A percentile compares a stretch with the other conserved stretches of the same genome.
These are phyloP conservation scores for Colletotrichum ledebouriae DNA, from an alignment of 2,329 filamentous ascomycete genomes.

Conservation along the genomic window DNA sequence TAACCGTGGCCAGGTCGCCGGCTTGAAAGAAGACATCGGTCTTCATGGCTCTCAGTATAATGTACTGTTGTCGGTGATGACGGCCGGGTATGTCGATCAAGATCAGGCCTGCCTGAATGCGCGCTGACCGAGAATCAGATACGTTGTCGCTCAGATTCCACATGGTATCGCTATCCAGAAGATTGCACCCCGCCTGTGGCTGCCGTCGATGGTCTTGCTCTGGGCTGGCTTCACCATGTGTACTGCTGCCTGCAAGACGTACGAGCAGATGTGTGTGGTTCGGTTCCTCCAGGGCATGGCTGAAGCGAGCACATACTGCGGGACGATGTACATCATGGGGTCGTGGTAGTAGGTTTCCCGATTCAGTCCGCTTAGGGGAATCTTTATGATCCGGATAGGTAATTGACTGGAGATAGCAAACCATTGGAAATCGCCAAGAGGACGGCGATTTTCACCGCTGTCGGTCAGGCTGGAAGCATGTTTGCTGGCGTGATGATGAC, in stretches of 20 bases:
- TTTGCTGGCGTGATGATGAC: slow-evolving; percentile 71
- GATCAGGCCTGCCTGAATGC: neutral
- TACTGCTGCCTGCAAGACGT: slow-evolving; percentile 50
- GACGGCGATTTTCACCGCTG: slow-evolving; percentile 72
- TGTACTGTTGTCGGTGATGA: slow-evolving; percentile 56
- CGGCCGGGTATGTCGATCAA: slow-evolving; percentile 48
- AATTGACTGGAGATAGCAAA: slow-evolving; percentile 48
- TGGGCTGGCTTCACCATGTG: slow-evolving; percentile 62
- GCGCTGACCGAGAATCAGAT: neutral
- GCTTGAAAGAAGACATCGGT: slow-evolving; percentile 61
- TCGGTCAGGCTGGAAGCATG: slow-evolving; percentile 71
- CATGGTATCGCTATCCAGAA: slow-evolving; percentile 62
- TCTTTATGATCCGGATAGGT: too few relatives aligned
- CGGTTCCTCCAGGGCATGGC: slow-evolving; percentile 56
- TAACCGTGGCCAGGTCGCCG: slow-evolving; percentile 46
- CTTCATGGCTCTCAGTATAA: slow-evolving; percentile 62
- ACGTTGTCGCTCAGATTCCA: slow-evolving; percentile 56
- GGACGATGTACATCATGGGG: slow-evolving; percentile 58
- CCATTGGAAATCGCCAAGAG: slow-evolving; percentile 72
- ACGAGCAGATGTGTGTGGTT: slow-evolving; percentile 52
- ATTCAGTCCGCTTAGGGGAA: slow-evolving; percentile 44
- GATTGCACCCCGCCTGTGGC: slow-evolving; percentile 62
- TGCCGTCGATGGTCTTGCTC: slow-evolving; percentile 60
- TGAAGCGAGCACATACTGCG: slow-evolving; percentile 56
- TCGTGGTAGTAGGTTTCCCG: slow-evolving; percentile 67